A percentile compares a stretch with the other conserved stretches of the same genome.
These are phyloP conservation scores for Cucurbita pepo DNA, from an alignment of 306 rosid species.

Conservation along the genomic window DNA sequence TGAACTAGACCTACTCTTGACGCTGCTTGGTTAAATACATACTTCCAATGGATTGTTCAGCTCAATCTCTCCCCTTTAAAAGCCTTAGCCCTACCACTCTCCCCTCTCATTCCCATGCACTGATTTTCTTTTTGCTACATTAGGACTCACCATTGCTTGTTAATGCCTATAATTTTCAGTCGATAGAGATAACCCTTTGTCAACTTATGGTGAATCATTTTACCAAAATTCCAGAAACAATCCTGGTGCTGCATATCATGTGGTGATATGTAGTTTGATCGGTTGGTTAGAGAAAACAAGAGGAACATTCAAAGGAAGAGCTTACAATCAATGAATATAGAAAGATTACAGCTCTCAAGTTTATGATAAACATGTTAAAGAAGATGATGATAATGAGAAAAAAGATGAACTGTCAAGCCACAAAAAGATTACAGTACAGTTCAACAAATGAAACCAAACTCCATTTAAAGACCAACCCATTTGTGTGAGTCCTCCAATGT, in stretches of 20 bases:
- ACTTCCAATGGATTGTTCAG: not conserved
- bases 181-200: too few species aligned
- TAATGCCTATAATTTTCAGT: not conserved
- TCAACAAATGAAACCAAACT: not conserved
- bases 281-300: not conserved
- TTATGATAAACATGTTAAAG: not conserved
- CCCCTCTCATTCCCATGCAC: not conserved
- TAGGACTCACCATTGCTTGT: not conserved
- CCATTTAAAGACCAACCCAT: not conserved
- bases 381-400: not conserved
- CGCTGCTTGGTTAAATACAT: not conserved
- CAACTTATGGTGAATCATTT: not conserved
- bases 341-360: constrained; percentile 1
- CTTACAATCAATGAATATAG: not conserved
- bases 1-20: not conserved
- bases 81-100: not conserved
- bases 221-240: not conserved
- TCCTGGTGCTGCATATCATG: not conserved
- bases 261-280: not conserved
- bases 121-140: not conserved
- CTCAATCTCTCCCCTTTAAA: not conserved
- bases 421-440: not conserved
- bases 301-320: not conserved
- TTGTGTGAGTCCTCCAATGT: not conserved
- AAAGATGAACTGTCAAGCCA: constrained; percentile 1